Base-by-base conservation (phyloP, 352 stramenopile genomes). In the Discostella stelligera region DNA sequence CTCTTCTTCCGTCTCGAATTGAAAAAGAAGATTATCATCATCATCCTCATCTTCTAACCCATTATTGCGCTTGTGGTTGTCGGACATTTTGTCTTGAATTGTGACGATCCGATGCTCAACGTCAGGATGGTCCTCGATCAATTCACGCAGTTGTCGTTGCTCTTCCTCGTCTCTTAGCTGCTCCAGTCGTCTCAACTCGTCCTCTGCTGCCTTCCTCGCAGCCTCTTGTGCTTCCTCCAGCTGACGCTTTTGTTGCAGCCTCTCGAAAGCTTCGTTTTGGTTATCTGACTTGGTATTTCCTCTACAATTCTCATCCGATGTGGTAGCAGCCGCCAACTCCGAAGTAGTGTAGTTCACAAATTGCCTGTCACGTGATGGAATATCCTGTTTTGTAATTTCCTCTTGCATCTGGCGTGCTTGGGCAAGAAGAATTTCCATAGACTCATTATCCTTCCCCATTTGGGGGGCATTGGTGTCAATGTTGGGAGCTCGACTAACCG, bases 1-100 rank as follows among this genome's bases (percentile, higher is more conserved):
- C 54, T 87, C 70, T 65, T 87, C 82, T 67, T 84, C 67, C 9
- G 72, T 86, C 48, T 89, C 69, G 66, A 89, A 88, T 32, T 84
- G 73, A n/a, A 74, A 69, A 7, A 76, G 18, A 14, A 52, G 37
- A 27, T 71, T 23, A 52, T 65, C 41, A 14, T 65, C 41, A 14
- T 65, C 32, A n/a, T 59, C n/a, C 13, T 32, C 10, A 0, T 53
- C 25, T 46, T 30, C 10, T 27, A 27, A 55, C 13, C 48, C 52
- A n/a, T 60, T 2, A 16, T 27, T 59, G 23, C 20, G 50, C 27
- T 59, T 39, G 25, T 53, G 6, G 41, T 66, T 69, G 4, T 60
- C 58, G 21, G n/a, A 16, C 25, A 6, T 59, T 14, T 16, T 46
- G 11, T 25, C 20, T 44, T 21, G 50, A 7, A 20, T 20, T 23